Evolutionary conservation across 2,329 filamentous ascomycete species (phyloP), one percentile per base, ranked within the genome.

Genomic region (Colletotrichum cereale): DNA sequence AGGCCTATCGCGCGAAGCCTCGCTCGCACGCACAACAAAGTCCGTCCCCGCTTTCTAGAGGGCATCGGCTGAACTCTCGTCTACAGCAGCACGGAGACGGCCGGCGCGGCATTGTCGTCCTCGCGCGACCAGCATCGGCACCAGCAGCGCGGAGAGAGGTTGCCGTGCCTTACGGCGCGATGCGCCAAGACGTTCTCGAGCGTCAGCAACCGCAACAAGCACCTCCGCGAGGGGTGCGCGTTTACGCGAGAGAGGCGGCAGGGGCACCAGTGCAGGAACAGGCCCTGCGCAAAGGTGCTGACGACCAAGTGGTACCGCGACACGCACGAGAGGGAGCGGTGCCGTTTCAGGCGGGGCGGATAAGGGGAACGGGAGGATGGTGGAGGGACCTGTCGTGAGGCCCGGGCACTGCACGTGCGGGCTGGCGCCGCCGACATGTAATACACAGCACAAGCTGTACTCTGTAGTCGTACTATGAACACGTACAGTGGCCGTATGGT

Each of bases 171-270:
- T 12, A 12, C 53, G 6, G 40, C 66, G 10, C 57, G 58, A 14
- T 80, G 79, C 47, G 61, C 67, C 52, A 80, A 79, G 73, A 74
- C 69, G 24, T 80, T 80, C 38, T 77, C 78, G 2, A 80, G 73
- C 60, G 66, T 75, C 34, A 77, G 78, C 69, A 80, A 80, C 62
- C 75, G 77, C 31, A 79, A 79, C 67, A 80, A 80, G 64, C 79
- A 80, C 73, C 75, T 76, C 71, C 75, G 73, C 2, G 75, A 78
- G 56, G 78, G 77, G 2, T 80, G 79, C 50, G 71, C 74, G 4
- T 73, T 75, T 34, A 71, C 26, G 14, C 73, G 75, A 7, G 73
- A 75, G 40, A 75, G 74, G 29, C 72, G 67, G 12, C 57, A 62
- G 21, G 75, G 67, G 14, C 77, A 77, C 26, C 73, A 65, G 47